Evolutionary conservation across 331 rosid species (phyloP).

Genomic region (Rosa hybrid): DNA sequence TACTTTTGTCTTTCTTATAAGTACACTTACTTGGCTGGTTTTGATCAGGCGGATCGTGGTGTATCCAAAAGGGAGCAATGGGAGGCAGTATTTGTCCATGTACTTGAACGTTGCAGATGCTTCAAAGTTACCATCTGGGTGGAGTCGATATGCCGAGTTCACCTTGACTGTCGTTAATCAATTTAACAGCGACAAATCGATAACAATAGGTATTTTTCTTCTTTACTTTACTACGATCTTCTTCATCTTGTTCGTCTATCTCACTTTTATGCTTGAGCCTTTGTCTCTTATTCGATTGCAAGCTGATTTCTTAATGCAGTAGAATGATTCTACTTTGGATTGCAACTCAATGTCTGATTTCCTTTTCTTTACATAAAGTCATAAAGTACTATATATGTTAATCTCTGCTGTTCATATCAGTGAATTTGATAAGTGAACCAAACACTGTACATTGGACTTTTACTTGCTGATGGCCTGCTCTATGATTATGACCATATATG

Average conservation of each 20-base stretch:
- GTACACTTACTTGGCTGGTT: not conserved
- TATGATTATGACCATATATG: not conserved
- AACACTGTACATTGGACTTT: not conserved
- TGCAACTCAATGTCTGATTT: not conserved
- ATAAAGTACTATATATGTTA: not conserved
- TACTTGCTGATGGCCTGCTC: not conserved
- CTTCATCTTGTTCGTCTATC: not conserved
- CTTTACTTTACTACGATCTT: not conserved
- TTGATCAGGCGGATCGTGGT: slow-evolving; percentile 4
- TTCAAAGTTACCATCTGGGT: slow-evolving; percentile 4
- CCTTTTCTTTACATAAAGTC: not conserved
- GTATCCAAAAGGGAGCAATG: slow-evolving; percentile 12
- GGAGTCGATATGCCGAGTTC: slow-evolving; percentile 14
- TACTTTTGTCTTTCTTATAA: not conserved
- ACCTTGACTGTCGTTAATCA: slow-evolving; percentile 16
- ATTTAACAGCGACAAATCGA: slow-evolving; percentile 2
- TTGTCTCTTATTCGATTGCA: not conserved
- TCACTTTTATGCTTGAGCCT: not conserved
- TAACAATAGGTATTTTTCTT: slow-evolving; percentile 6
- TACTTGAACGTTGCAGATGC: slow-evolving; percentile 16
- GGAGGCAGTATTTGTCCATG: slow-evolving; percentile 2
- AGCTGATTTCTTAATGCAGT: not conserved
- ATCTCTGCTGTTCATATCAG: not conserved
- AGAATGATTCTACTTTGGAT: not conserved
- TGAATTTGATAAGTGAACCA: not conserved